Evolutionary conservation across 495 filamentous ascomycete species (phyloP), one percentile per base, ranked within the genome.

Genomic region (Podospora pseudopauciseta): DNA sequence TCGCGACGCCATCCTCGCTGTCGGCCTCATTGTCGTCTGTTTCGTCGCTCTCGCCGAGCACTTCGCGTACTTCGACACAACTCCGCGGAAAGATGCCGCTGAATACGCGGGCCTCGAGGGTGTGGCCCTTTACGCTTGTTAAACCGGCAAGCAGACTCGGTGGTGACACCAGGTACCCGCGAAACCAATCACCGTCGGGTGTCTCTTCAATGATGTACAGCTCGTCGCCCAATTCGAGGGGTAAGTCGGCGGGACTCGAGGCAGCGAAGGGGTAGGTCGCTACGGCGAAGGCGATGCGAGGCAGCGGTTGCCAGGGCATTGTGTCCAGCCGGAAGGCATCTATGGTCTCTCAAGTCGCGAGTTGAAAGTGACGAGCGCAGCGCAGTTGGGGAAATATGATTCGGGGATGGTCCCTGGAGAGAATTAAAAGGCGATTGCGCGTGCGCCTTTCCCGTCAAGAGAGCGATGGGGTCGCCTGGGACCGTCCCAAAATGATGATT

Each of bases 181-280:
- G 89, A 74, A 91, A 93, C 96, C 96, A 99, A 74, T 92, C 86
- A 70, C 89, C 91, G 79, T 96, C 86, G 26, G 77, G 79, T 3
- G 93, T 94, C 79, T 97, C 92, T 81, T 99, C 95, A 75, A 99
- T 97, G 66, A 99, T 96, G 80, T 99, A 99, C 64, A 99, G 83
- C 79, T 98, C 95, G 84, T 99, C 95, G 75, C 95, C 95, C 30
- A 99, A 89, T 79, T 99, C 93, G 73, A 99, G 87, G 16, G 95
- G 94, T n/a, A 99, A 88, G 79, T 99, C 95, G 72, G 92, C 92
- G 32, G 94, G 88, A 67, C 88, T 90, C 39, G 90, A 89, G 60
- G 95, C 90, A 67, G 89, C 86, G 80, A 98, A 99, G 34, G 95
- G 95, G 76, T 93, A 94, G 69, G 89, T 91, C 77, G 94, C 94